Base-by-base conservation (phyloP, 768 basidiomycete genomes). In the Leccinum uliginosum region DNA sequence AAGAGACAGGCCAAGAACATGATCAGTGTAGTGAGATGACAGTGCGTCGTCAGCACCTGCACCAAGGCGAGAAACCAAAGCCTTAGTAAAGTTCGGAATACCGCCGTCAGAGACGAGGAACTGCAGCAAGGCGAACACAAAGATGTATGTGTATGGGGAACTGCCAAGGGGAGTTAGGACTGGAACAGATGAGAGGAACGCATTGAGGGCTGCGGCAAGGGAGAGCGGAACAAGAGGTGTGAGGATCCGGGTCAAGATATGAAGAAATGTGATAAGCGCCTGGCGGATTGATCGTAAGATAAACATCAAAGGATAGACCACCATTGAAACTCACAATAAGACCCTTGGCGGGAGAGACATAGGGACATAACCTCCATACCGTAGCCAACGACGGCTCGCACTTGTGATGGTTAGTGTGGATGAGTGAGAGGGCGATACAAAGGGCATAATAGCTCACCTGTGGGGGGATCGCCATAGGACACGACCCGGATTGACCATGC, bases 31-130 rank as follows among this genome's bases (percentile, higher is more conserved):
- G 52, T 94, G 76, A 44, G 51, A 54, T 4, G 45, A 65, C 74
- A 57, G 60, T 81, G 83, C 82, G 64, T 86, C 75, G 67, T 95
- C 91, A 0, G 89, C 91, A 68, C 85, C 90, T 71, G 93, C 91
- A 82, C 93, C 89, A 44, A 98, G 88, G 1, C 93, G 91, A 2
- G 87, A 81, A 89, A 92, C 95, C 3, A 93, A 76, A 29, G 80
- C 80, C 68, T 85, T 82, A 46, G 82, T 82, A 48, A 92, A 71
- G 32, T 87, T 89, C 23, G 80, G 72, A 23, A 96, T 72, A 24
- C 93, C 93, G 23, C 89, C 89, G 53, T 80, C 82, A 26, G 89
- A 85, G 71, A 90, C 83, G 29, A 93, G 70, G 71, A 91, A 89
- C 21, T 87, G 81, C 52, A 95, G 66, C 23, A 73, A 76, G 29